phyloP scores from a whole-genome alignment of 2,329 filamentous ascomycete species.

The Trichoderma sp. region DNA sequence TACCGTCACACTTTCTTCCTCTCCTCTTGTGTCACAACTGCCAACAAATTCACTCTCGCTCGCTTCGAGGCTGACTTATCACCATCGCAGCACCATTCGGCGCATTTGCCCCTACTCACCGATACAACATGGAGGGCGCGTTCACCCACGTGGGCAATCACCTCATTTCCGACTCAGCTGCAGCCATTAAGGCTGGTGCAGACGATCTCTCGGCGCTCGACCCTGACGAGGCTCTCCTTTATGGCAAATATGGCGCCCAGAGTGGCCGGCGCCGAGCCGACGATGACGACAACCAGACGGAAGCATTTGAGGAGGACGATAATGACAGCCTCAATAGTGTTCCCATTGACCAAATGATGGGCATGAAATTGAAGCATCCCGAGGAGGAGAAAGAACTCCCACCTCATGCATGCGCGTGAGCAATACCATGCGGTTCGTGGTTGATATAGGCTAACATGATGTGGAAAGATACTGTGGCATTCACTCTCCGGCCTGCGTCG shows the following conservation, averaged over 20 bases:
- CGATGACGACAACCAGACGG: constrained; percentile 86
- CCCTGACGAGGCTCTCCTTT: constrained; percentile 77
- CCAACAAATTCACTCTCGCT: background rate
- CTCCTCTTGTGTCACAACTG: background rate
- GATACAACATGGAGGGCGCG: constrained; percentile 71
- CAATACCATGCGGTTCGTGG: constrained; percentile 29
- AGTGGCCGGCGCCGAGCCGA: constrained; percentile 69
- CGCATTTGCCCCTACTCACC: constrained; percentile 14
- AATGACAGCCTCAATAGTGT: constrained; percentile 74
- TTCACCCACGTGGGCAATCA: constrained; percentile 88
- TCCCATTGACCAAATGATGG: constrained; percentile 72
- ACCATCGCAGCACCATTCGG: constrained; percentile 5
- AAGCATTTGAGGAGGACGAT: constrained; percentile 81
- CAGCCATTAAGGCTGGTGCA: constrained; percentile 82
- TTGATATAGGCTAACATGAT: constrained; percentile 27
- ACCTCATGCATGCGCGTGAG: constrained; percentile 91
- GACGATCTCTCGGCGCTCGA: constrained; percentile 71
- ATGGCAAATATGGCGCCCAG: constrained; percentile 63
- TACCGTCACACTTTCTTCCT: background rate
- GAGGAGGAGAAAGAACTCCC: constrained; percentile 92
- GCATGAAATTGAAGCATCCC: constrained; percentile 51
- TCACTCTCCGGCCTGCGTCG: constrained; percentile 90
- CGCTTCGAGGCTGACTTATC: constrained; percentile 7
- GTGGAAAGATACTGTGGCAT: constrained; percentile 86
- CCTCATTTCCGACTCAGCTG: constrained; percentile 77